Base-by-base conservation (phyloP, 306 rosid genomes). In the Cicer judaicum region DNA sequence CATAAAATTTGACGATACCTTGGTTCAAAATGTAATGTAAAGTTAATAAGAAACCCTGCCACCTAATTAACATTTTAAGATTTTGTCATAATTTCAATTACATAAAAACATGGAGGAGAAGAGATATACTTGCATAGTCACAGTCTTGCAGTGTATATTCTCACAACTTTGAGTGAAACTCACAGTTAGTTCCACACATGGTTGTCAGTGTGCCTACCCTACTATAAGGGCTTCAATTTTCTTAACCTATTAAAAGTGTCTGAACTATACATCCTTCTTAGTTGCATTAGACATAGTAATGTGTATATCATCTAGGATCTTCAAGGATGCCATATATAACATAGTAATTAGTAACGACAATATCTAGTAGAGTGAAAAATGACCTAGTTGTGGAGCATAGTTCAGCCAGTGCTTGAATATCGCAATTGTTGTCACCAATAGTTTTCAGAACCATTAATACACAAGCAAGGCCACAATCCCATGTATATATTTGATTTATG, bases 381-480 rank as follows among this genome's bases (percentile, higher is more conserved):
- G 48, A 94, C 99, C 97, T 92, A 39, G 79, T 89, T 63, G 97
- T 88, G 92, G 79, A 4, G 87, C 99, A 94, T 14, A 88, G 74
- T 40, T 84, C 89, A 57, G 85, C 89, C 79, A 94, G 80, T 36
- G 85, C 79, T 79, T 90, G 85, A 73, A 94, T 84, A 77, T 82
- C 21, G 10, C 74, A 82, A 75, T 78, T 70, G 63, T 86, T 81
- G 74, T 84, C 83, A 63, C 97, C 93, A 75, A 92, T 47, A 41
- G 89, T 85, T 76, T 80, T 62, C 81, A 94, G 76, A 80, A 89
- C 93, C 98, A 94, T 94, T 80, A 83, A 60, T 72, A 89, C 87
- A 56, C 99, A 94, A 74, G 99, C 99, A 38, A 94, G 96, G 78
- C 99, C 99, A 68, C 99, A 94, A 82, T 94, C 99, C 99, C 99